These are phyloP conservation scores for Quercus tomentella DNA, from an alignment of 331 rosid genomes.

Conservation along the genomic window DNA sequence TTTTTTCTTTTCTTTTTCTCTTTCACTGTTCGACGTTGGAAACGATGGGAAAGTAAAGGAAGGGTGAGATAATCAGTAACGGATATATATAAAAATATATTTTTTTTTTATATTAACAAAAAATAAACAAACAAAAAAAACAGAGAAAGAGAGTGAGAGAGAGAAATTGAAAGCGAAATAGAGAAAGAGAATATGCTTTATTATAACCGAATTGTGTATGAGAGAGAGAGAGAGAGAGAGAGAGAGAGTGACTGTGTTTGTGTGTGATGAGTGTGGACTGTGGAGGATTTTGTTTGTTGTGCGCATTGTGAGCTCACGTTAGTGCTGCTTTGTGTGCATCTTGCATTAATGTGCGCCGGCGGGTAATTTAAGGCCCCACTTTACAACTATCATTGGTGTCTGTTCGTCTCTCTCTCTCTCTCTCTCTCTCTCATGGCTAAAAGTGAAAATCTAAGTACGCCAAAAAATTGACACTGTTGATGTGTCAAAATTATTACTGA, in stretches of 20 bases:
- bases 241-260: too few relatives aligned
- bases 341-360: background rate
- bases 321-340: background rate
- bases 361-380: background rate
- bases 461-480: too few relatives aligned
- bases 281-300: background rate
- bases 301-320: background rate
- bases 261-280: background rate
- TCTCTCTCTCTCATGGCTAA: background rate
- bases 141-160: constrained; percentile 3
- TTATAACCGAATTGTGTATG: constrained; percentile 21
- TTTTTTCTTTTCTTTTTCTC: background rate
- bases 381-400: background rate
- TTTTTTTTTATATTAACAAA: background rate
- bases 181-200: constrained; percentile 32
- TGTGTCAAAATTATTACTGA: too few relatives aligned
- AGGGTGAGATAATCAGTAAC: constrained; percentile 18
- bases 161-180: background rate
- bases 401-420: background rate
- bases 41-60: constrained; percentile 3
- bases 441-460: too few relatives aligned
- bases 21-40: background rate
- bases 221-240: too few relatives aligned
- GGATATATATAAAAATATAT: background rate
- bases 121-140: background rate